A percentile compares a stretch with the other conserved stretches of the same genome.
Conservation (phyloP, 169 alveolate genomes). For the Theileria annulata region DNA sequence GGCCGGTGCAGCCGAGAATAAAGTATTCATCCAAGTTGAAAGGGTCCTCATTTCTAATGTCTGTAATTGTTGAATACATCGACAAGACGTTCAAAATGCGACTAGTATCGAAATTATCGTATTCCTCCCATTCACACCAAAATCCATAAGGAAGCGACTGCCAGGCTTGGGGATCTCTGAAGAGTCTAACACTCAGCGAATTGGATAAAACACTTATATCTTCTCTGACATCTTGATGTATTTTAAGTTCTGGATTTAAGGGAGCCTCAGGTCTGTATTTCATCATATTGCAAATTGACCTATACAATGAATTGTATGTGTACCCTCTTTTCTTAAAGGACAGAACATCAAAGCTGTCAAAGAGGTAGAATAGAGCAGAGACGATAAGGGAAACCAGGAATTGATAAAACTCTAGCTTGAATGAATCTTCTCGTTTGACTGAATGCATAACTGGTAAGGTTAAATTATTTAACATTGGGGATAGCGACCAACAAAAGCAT, state of each 20-base stretch:
- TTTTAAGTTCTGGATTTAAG: background rate
- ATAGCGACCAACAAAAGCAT: conserved; percentile 7
- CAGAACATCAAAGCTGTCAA: background rate
- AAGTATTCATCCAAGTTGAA: background rate
- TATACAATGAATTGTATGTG: conserved; percentile 7
- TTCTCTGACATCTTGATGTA: conserved; percentile 1
- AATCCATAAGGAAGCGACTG: conserved; percentile 11
- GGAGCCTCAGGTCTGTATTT: background rate
- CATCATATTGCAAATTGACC: conserved; percentile 6
- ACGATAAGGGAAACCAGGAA: conserved; percentile 4
- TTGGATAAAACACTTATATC: background rate
- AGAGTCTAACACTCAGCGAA: conserved; percentile 7
- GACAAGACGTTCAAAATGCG: conserved; percentile 5
- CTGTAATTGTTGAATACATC: background rate
- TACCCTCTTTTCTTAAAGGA: background rate
- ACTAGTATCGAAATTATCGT: conserved; percentile 14
- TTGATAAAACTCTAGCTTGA: conserved; percentile 1
- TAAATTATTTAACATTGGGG: conserved; percentile 3
- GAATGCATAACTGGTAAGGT: conserved; percentile 8
- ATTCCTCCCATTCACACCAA: conserved; percentile 26
- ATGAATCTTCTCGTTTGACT: background rate
- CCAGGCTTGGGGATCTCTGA: conserved; percentile 28
- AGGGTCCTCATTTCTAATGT: conserved; percentile 10
- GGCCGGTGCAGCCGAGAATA: conserved; percentile 9
- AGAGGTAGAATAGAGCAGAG: background rate